A percentile compares a stretch with the other conserved stretches of the same genome.
Conservation (phyloP, 306 rosid genomes). For the Abrus precatorius region DNA sequence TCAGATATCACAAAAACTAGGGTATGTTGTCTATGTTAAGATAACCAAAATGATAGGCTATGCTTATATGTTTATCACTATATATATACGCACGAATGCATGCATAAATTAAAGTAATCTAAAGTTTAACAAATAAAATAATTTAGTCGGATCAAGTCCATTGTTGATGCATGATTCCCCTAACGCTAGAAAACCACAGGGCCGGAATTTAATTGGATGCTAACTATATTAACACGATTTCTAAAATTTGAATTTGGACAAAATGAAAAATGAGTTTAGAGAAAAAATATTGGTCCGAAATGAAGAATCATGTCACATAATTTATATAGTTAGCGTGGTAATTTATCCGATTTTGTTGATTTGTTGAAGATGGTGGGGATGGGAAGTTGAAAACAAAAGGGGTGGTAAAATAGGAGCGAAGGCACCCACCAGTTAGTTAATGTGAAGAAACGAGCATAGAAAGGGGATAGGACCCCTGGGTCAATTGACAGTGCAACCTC, state of each 20-base stretch:
- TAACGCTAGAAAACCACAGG: neutral
- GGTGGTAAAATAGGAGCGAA: neutral
- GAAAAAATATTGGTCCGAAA: no score
- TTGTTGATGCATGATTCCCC: neutral
- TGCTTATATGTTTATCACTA: neutral
- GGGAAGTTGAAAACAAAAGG: neutral
- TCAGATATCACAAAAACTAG: constrained; percentile 2
- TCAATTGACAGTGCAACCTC: constrained; percentile 39
- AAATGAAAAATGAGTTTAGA: no score
- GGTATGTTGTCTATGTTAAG: neutral
- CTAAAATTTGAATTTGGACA: no score
- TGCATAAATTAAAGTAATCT: no score
- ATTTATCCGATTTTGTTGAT: neutral
- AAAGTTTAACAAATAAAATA: no score
- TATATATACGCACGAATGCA: no score
- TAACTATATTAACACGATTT: no score
- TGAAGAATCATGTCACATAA: no score
- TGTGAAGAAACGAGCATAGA: constrained; percentile 1
- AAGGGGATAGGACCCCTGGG: constrained; percentile 2
- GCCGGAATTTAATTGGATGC: no score
- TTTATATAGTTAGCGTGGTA: constrained; percentile 43
- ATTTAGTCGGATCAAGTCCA: no score
- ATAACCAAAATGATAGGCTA: neutral
- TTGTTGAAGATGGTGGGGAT: neutral
- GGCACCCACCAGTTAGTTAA: constrained; percentile 8